Evolutionary conservation across 2,329 filamentous ascomycete genomes (phyloP).

Genomic region (Geosmithia putterillii): DNA sequence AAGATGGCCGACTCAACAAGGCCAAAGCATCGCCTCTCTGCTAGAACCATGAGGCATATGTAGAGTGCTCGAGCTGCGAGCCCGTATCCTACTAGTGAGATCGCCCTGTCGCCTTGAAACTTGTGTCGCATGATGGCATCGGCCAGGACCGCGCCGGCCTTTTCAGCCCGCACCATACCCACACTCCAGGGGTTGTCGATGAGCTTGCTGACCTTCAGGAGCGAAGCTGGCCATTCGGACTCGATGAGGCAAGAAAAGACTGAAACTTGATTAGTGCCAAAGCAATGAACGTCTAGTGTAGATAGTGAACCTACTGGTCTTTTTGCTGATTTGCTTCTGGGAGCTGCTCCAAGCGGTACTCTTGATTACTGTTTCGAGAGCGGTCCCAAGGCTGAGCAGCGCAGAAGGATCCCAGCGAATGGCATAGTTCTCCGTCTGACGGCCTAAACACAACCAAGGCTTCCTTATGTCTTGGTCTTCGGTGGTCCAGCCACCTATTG

Average conservation of each 20-base stretch:
- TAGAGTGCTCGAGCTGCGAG: conserved; percentile 76
- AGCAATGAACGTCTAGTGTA: not conserved
- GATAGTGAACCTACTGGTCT: conserved; percentile 27
- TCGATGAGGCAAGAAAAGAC: conserved; percentile 45
- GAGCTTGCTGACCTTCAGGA: conserved; percentile 58
- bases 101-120: conserved; percentile 68
- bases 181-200: conserved; percentile 75
- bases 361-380: conserved; percentile 65
- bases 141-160: conserved; percentile 58
- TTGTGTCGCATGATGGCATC: conserved; percentile 67
- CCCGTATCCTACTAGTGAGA: conserved; percentile 73
- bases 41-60: conserved; percentile 66
- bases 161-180: conserved; percentile 64
- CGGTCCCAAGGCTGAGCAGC: conserved; percentile 63
- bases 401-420: conserved; percentile 74
- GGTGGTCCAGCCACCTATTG: conserved; percentile 70
- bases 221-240: conserved; percentile 46
- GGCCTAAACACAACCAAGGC: conserved; percentile 68
- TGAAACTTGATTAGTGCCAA: conserved; percentile 9
- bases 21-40: conserved; percentile 73
- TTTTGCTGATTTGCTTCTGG: conserved; percentile 32
- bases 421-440: conserved; percentile 66
- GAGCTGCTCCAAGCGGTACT: conserved; percentile 72
- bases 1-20: conserved; percentile 76
- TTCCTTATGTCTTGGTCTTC: conserved; percentile 54